Percentiles rank a stretch among this genome's conserved stretches.
Conservation (phyloP, 2,329 filamentous ascomycete genomes). For the Coleophoma eucalyptorum region DNA sequence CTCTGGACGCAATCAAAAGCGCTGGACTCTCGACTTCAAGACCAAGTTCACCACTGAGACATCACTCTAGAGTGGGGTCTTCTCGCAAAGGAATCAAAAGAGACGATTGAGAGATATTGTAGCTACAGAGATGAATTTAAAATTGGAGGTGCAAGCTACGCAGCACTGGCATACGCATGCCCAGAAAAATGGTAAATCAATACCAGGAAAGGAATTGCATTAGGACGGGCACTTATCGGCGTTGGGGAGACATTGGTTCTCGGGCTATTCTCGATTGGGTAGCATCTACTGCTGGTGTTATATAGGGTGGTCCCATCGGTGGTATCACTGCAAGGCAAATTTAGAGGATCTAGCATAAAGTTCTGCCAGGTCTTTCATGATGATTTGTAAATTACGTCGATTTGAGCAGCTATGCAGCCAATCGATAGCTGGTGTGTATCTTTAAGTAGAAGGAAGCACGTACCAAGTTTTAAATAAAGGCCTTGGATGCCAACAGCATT, state of each 20-base stretch:
- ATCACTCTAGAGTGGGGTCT: conserved; percentile 36
- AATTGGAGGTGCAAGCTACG: not conserved
- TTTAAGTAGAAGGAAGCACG: too few relatives aligned
- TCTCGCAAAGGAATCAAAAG: conserved; percentile 31
- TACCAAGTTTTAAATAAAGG: too few relatives aligned
- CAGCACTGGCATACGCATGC: not conserved
- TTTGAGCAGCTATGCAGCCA: too few relatives aligned
- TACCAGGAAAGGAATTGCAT: not conserved
- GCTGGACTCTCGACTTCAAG: conserved; percentile 49
- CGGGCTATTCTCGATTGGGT: not conserved
- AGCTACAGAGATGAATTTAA: not conserved
- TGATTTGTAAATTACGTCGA: too few relatives aligned
- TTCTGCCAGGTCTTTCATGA: not conserved
- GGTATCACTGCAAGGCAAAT: not conserved
- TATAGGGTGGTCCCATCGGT: not conserved
- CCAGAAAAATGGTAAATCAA: not conserved
- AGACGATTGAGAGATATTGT: conserved; percentile 26
- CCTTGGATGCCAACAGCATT: too few relatives aligned
- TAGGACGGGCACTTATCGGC: not conserved
- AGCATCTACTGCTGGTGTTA: conserved; percentile 1
- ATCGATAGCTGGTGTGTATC: too few relatives aligned
- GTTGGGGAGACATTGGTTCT: not conserved
- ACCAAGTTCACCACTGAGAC: conserved; percentile 41
- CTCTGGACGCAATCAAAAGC: conserved; percentile 29
- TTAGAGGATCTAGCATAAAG: conserved; percentile 1